Base-by-base conservation (phyloP, 2,329 filamentous ascomycete genomes). In the Ceratocystis harringtonii region DNA sequence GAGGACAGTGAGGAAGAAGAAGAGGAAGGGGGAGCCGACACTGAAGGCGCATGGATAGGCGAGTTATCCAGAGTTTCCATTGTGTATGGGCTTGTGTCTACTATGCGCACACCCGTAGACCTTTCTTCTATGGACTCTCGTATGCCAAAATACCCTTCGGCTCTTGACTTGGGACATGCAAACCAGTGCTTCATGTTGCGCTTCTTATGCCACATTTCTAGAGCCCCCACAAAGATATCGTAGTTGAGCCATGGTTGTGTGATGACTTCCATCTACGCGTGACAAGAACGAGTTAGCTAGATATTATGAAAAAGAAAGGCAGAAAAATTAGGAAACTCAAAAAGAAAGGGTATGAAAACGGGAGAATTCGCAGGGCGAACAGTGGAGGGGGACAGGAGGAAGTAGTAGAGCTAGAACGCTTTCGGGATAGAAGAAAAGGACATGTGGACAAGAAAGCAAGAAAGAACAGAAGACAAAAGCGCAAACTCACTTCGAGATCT, bases 111-210 rank as follows among this genome's bases (percentile, higher is more conserved):
- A 22, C 7, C 48, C 4, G 8, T 50, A 3, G 19, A 22, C 19
- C 12, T n/a, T 3, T 48, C 45, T 50, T 50, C 48, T 12, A 25
- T 15, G n/a, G 48, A 2, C n/a, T 7, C 48, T 2, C 19, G 7
- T 10, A 4, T 22, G 22, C 12, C 12, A 12, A 22, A 12, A 19
- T 50, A 19, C 12, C n/a, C 52, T 15, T 30, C 52, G 28, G 10
- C 10, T 19, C 30, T 58, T 8, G 55, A 58, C 55, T n/a, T 58
- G 17, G 25, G 15, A 8, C 61, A 63, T 30, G 61, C 45, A 28
- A 50, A 63, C 25, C 44, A 63, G 17, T 63, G 61, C 32, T n/a
- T 32, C 44, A 63, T 63, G 28, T 36, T 36, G 25, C 61, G 61
- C 12, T 8, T 17, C 25, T 48, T 45, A 10, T 64, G 63, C 63